phyloP scores from a whole-genome alignment of 345 rosid species.

The Hibiscus trionum region DNA sequence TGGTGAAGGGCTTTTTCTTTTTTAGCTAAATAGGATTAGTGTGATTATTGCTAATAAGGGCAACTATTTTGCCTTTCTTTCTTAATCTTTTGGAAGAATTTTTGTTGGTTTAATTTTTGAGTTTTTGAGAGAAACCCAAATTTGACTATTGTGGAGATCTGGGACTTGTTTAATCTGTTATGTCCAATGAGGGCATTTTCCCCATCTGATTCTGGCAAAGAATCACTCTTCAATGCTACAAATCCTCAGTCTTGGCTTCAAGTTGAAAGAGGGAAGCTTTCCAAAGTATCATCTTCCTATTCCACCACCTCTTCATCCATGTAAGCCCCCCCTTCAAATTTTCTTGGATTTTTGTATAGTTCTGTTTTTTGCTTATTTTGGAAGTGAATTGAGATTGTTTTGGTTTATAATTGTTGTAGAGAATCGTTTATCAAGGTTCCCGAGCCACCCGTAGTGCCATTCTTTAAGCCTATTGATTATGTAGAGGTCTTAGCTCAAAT shows the following conservation, averaged over 20 bases:
- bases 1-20: constrained; percentile 4
- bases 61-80: constrained; percentile 4
- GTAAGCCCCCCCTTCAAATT: constrained; percentile 31
- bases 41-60: constrained; percentile 21
- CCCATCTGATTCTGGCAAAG: constrained; percentile 81
- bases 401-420: constrained; percentile 36
- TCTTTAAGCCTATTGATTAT: constrained; percentile 77
- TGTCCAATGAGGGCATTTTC: constrained; percentile 89
- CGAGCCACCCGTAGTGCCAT: constrained; percentile 66
- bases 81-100: background rate
- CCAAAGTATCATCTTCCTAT: constrained; percentile 39
- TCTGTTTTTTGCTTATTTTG: background rate
- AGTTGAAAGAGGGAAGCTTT: constrained; percentile 90
- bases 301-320: constrained; percentile 47
- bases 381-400: constrained; percentile 14
- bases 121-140: constrained; percentile 18
- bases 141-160: constrained; percentile 89
- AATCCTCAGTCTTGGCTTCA: constrained; percentile 99
- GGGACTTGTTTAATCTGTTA: constrained; percentile 80
- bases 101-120: constrained; percentile 5
- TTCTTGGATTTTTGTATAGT: background rate
- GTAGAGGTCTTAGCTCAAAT: constrained; percentile 93
- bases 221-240: constrained; percentile 58
- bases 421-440: constrained; percentile 94
- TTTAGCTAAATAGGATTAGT: constrained; percentile 13